phyloP scores from a whole-genome alignment of 495 filamentous ascomycete species.

The Corynascus novoguineensis region DNA sequence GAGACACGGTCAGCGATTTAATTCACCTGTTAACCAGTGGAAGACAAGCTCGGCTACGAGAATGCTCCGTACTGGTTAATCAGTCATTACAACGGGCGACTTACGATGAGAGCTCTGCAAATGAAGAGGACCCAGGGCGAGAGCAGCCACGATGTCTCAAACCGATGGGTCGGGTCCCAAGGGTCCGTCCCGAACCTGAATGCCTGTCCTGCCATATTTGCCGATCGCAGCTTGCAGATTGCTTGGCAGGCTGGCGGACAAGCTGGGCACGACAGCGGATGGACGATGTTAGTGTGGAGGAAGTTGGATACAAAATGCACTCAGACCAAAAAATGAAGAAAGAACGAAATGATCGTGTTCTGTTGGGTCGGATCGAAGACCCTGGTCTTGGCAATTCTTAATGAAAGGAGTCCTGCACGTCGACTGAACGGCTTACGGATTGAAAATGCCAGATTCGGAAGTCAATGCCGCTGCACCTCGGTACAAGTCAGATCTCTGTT shows the following conservation, averaged over 20 bases:
- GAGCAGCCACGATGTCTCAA: slow-evolving; percentile 72
- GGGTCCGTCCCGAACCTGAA: slow-evolving; percentile 40
- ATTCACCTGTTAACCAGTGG: not conserved
- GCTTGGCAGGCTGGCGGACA: not conserved
- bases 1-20: not conserved
- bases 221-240: slow-evolving; percentile 3
- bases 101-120: slow-evolving; percentile 53
- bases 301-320: too few species aligned
- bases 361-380: not conserved
- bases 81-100: slow-evolving; percentile 14
- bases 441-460: slow-evolving; percentile 2
- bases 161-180: slow-evolving; percentile 58
- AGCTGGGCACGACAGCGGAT: too few species aligned
- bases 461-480: not conserved
- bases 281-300: too few species aligned
- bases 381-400: slow-evolving; percentile 1
- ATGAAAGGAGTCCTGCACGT: not conserved
- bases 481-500: not conserved
- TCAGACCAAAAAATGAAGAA: not conserved
- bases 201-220: slow-evolving; percentile 15
- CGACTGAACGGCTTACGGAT: not conserved
- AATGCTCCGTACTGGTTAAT: too few species aligned
- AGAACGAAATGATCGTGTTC: not conserved
- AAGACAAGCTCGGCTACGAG: too few species aligned
- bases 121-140: slow-evolving; percentile 55